Evolutionary conservation across 2,329 filamentous ascomycete genomes (phyloP).

Genomic region (Epichloe bromicola): DNA sequence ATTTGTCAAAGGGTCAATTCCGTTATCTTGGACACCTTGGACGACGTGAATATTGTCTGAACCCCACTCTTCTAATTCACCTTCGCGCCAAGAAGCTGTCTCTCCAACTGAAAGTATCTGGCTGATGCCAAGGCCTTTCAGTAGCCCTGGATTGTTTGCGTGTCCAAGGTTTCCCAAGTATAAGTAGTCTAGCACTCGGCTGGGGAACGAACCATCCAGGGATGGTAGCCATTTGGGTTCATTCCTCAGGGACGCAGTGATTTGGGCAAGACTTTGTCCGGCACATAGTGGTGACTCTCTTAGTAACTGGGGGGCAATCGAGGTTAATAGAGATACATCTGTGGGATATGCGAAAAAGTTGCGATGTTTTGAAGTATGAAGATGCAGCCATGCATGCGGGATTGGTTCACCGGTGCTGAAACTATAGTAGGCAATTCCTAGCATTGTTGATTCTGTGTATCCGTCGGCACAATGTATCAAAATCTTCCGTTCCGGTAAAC

Average conservation of each 20-base stretch:
- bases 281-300: conserved; percentile 48
- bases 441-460: conserved; percentile 85
- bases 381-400: conserved; percentile 72
- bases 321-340: conserved; percentile 70
- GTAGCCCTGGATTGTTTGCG: conserved; percentile 81
- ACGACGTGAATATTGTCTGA: conserved; percentile 67
- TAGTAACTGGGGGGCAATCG: conserved; percentile 64
- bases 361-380: conserved; percentile 68
- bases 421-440: conserved; percentile 85
- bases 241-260: conserved; percentile 37
- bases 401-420: conserved; percentile 73
- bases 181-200: conserved; percentile 81
- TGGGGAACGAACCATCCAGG: conserved; percentile 84
- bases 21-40: conserved; percentile 87
- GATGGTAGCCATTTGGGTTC: conserved; percentile 71
- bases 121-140: conserved; percentile 67
- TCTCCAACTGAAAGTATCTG: conserved; percentile 91
- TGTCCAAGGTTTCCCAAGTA: conserved; percentile 90
- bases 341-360: conserved; percentile 96
- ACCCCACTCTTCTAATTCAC: conserved; percentile 60
- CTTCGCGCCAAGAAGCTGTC: conserved; percentile 65
- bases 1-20: conserved; percentile 78
- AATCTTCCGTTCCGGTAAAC: conserved; percentile 46
- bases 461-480: conserved; percentile 91
- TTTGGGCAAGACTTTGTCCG: conserved; percentile 37